phyloP scores from a whole-genome alignment of 1,139 yeast species.

The Sugiyamaella neomexicana region DNA sequence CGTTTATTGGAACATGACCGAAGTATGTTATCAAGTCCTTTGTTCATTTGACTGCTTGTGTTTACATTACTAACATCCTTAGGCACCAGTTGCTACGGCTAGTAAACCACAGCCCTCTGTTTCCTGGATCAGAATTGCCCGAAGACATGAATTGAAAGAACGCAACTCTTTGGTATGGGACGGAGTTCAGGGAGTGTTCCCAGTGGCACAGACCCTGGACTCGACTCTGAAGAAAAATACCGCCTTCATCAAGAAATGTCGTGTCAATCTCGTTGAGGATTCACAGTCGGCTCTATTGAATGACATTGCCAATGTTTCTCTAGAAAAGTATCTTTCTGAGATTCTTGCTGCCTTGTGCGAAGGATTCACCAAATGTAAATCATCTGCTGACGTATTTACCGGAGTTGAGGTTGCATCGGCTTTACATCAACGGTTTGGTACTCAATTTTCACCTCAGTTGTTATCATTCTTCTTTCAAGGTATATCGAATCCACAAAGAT shows the following conservation, averaged over 20 bases:
- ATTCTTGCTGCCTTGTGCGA: conserved; percentile 63
- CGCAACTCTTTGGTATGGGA: conserved; percentile 57
- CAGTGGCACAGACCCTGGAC: conserved; percentile 52
- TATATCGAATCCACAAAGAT: conserved; percentile 45
- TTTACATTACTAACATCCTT: conserved; percentile 8
- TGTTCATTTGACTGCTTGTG: too few relatives aligned
- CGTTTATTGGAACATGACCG: conserved; percentile 9
- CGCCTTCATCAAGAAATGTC: conserved; percentile 72
- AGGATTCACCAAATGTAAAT: conserved; percentile 56
- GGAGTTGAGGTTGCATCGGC: conserved; percentile 69
- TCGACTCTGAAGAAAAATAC: conserved; percentile 82
- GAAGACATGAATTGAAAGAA: conserved; percentile 45
- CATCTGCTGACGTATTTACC: conserved; percentile 60
- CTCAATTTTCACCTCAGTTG: conserved; percentile 54
- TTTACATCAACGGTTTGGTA: conserved; percentile 71
- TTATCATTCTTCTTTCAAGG: conserved; percentile 51
- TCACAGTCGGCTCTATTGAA: conserved; percentile 51
- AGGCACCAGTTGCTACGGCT: conserved; percentile 10
- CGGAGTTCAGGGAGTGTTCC: conserved; percentile 43
- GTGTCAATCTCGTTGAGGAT: conserved; percentile 56
- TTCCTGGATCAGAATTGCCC: conserved; percentile 14
- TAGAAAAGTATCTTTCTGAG: conserved; percentile 78
- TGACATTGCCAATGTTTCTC: conserved; percentile 62
- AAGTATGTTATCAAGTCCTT: conserved; percentile 14
- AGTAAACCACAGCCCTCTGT: conserved; percentile 4